Evolutionary conservation across 1,284 basidiomycete species (phyloP), one percentile per base, ranked within the genome.

Genomic region (Irpex sp.): DNA sequence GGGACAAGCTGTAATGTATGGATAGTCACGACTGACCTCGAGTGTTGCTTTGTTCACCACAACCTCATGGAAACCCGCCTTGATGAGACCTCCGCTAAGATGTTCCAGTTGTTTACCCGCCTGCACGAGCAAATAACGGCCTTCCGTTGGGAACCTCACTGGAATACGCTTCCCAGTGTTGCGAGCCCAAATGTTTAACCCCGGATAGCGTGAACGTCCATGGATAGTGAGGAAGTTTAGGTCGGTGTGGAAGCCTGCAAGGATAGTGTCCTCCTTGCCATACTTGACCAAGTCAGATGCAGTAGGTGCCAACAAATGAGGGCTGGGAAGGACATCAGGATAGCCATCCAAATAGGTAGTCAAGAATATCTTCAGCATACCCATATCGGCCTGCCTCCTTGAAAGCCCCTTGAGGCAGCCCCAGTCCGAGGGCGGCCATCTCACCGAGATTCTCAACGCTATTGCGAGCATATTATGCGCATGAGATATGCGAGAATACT

Each of bases 61-160:
- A 1, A 97, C 95, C 70, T 96, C 94, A 68, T 97, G 94, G 74
- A 85, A 95, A 2, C 94, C 94, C n/a, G 94, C 94, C 70, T 92
- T 92, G 72, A 97, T 86, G 17, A 95, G 77, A 0, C 94, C 94
- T 5, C 92, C 94, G 17, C 87, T 92, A 59, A 95, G 77, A 76
- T 95, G 93, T 73, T 97, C 94, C 6, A 97, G 83, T 72, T 97
- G 94, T 74, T 94, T 96, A 51, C 94, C 95, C 1, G 94, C 94
- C 75, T 97, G 94, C 0, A 96, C 88, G 13, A 92, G 82, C 39
- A 92, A 80, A 69, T 88, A 88, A 58, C 85, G 83, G 5, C 89
- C 90, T 31, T 82, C 85, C 0, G 86, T 77, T 0, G 89, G 94
- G 59, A 97, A 93, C 69, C 82, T 85, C 33, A 95, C 94, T 2